Percentiles rank a stretch among this genome's conserved stretches.
Conservation (phyloP, 257 asterid genomes). For the Solanum medicagineum region DNA sequence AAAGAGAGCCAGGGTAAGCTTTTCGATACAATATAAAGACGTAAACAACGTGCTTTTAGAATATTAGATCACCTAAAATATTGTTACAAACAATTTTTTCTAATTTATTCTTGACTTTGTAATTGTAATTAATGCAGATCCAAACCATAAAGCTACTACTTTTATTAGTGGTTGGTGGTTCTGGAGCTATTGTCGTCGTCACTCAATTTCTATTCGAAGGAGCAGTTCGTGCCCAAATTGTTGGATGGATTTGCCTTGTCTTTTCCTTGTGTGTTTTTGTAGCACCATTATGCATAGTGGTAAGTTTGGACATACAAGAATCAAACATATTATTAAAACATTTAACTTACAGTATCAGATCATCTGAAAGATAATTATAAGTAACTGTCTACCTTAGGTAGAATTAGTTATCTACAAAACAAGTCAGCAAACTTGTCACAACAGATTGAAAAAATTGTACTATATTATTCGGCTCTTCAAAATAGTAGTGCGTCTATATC, state of each 20-base stretch:
- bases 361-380: neutral
- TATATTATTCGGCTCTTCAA: too few relatives aligned
- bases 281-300: slow-evolving; percentile 57
- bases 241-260: slow-evolving; percentile 47
- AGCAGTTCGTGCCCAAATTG: slow-evolving; percentile 16
- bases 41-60: neutral
- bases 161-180: slow-evolving; percentile 21
- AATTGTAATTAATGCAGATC: slow-evolving; percentile 27
- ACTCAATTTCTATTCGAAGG: slow-evolving; percentile 26
- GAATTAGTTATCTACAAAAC: neutral
- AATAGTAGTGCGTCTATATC: too few relatives aligned
- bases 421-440: neutral
- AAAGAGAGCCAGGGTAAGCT: slow-evolving; percentile 25
- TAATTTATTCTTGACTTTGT: neutral
- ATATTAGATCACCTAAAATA: neutral
- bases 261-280: slow-evolving; percentile 32
- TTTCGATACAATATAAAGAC: neutral
- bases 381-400: neutral
- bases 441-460: neutral
- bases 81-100: too few relatives aligned
- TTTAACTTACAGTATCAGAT: neutral
- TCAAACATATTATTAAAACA: neutral
- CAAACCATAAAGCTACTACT: slow-evolving; percentile 19
- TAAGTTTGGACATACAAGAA: neutral
- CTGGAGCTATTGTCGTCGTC: slow-evolving; percentile 22